phyloP scores from a whole-genome alignment of 2,329 filamentous ascomycete genomes.

The Apiospora phragmitis region DNA sequence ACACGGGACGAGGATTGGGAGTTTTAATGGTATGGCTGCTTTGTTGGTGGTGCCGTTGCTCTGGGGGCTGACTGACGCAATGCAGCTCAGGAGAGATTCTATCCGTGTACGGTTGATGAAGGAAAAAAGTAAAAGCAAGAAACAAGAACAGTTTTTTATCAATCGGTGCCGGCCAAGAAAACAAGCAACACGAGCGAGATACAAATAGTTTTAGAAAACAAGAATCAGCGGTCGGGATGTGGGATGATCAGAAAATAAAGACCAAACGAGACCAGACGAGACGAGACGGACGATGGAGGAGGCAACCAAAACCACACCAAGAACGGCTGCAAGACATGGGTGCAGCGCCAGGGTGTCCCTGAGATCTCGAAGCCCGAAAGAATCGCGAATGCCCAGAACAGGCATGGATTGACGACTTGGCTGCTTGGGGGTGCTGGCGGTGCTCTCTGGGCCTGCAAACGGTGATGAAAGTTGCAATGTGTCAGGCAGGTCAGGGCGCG shows the following conservation, averaged over 20 bases:
- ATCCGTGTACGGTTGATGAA: not conserved
- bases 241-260: not conserved
- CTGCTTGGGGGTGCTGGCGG: not conserved
- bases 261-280: not conserved
- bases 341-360: conserved; percentile 1
- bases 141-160: not conserved
- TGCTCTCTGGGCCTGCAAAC: not conserved
- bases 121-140: not conserved
- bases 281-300: not conserved
- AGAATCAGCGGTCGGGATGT: not conserved
- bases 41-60: not conserved
- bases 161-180: not conserved
- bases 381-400: not conserved
- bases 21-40: not conserved
- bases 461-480: not conserved
- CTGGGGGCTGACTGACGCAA: not conserved
- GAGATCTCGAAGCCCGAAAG: conserved; percentile 1
- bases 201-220: not conserved
- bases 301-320: not conserved
- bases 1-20: not conserved
- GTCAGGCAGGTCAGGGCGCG: too few relatives aligned
- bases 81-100: not conserved
- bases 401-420: not conserved
- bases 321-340: not conserved
- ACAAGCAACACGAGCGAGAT: not conserved